Base-by-base conservation (phyloP, 2,329 filamentous ascomycete species). In the Diaporthe vaccinii region DNA sequence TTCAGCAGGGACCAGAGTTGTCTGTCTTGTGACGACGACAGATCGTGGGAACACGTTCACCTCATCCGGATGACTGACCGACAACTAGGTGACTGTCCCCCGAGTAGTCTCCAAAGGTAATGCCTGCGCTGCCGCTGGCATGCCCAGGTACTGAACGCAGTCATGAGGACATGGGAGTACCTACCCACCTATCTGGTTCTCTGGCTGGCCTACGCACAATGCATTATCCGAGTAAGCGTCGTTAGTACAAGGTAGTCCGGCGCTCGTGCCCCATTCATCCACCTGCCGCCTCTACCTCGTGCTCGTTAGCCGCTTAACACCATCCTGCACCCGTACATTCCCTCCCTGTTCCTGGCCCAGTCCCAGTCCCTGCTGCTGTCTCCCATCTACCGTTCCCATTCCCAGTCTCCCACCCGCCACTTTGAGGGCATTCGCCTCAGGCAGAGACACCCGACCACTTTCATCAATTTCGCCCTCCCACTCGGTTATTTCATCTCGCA, bases 101-200 rank as follows among this genome's bases (percentile, higher is more conserved):
- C 49, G 28, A 31, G 4, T 39, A 44, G 44, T 39, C 25, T 28
- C 28, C 25, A 15, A n/a, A 22, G n/a, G 49, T 28, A 53, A 25
- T 22, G 9, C n/a, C n/a, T 55, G 3, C 46, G n/a, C 62, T 22
- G 20, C 46, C n/a, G 25, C 36, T 28, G 36, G 25, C 8, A 22
- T 25, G 14, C 10, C 36, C 12, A 39, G 36, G 36, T 39, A 36
- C 46, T 53, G n/a, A 41, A 41, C 17, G n/a, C 46, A 39, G 65
- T 68, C 65, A 68, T 41, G 65, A 28, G 65, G 65, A 68, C 65
- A 53, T n/a, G 17, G 17, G 4, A 17, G 61, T 65, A 65, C 36
- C 22, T 46, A 15, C 14, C 36, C 36, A 20, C 17, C 41, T 22
- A 15, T 46, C 15, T 46, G 44, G 20, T 9, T 9, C 39, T 17